These are phyloP conservation scores for Gliomastix tumulicola DNA, from an alignment of 2,329 filamentous ascomycete genomes.

Conservation along the genomic window DNA sequence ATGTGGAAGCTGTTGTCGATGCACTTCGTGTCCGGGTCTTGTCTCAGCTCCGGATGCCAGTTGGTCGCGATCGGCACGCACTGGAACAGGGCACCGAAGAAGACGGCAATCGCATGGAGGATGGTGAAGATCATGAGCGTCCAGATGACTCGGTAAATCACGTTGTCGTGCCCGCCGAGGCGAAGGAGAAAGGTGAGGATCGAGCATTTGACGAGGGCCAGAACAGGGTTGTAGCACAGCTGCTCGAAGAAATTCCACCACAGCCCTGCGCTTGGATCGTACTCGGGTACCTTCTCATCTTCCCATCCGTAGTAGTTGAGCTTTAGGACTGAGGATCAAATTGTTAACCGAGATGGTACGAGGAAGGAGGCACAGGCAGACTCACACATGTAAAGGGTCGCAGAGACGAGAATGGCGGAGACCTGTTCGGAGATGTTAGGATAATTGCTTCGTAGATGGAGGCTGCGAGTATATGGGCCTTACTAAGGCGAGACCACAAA, in stretches of 20 bases:
- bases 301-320: constrained; percentile 20
- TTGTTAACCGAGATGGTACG: too few relatives aligned
- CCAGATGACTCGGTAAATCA: constrained; percentile 14
- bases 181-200: constrained; percentile 37
- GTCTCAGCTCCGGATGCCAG: constrained; percentile 19
- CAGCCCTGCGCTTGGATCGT: constrained; percentile 8
- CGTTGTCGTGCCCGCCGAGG: constrained; percentile 25
- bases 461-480: too few relatives aligned
- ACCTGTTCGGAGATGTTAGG: too few relatives aligned
- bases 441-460: too few relatives aligned
- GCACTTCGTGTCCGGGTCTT: constrained; percentile 14
- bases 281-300: constrained; percentile 8
- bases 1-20: constrained; percentile 25
- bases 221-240: constrained; percentile 35
- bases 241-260: constrained; percentile 29
- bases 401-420: constrained; percentile 9
- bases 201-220: constrained; percentile 36
- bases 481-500: constrained; percentile 16
- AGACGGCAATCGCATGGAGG: constrained; percentile 23
- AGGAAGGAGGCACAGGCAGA: too few relatives aligned
- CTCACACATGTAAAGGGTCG: constrained; percentile 3
- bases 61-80: constrained; percentile 25
- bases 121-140: constrained; percentile 24
- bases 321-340: constrained; percentile 17
- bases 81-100: constrained; percentile 30